Conservation (phyloP, 225 moss, liverwort and hornwort species). For the Anthoceros angustus region DNA sequence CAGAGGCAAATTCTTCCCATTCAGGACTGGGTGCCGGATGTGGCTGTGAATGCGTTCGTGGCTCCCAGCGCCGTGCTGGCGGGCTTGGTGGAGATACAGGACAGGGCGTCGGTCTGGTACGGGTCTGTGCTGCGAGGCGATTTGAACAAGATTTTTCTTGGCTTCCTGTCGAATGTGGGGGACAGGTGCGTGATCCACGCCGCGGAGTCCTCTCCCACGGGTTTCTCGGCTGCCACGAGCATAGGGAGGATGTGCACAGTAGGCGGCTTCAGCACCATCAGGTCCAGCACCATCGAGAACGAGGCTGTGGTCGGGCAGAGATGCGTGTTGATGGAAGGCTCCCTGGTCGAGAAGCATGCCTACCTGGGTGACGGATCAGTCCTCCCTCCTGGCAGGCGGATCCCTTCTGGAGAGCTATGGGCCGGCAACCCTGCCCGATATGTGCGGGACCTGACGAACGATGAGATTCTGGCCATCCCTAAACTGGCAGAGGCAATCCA, state of each 20-base stretch:
- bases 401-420: constrained; percentile 85
- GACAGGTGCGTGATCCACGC: constrained; percentile 88
- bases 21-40: constrained; percentile 38
- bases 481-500: constrained; percentile 43
- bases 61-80: constrained; percentile 71
- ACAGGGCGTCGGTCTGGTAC: constrained; percentile 73
- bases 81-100: constrained; percentile 72
- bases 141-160: constrained; percentile 68
- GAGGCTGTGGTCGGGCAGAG: constrained; percentile 68
- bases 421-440: constrained; percentile 84
- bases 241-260: constrained; percentile 77
- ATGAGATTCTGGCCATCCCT: constrained; percentile 68
- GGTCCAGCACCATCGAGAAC: constrained; percentile 87
- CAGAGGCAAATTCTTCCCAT: constrained; percentile 64
- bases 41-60: constrained; percentile 82
- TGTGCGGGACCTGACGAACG: constrained; percentile 47
- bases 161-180: constrained; percentile 65
- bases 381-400: constrained; percentile 78
- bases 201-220: constrained; percentile 46
- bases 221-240: constrained; percentile 57
- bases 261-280: constrained; percentile 58
- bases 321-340: constrained; percentile 83
- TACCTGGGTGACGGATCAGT: constrained; percentile 70
- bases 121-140: constrained; percentile 79
- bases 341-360: constrained; percentile 70